A percentile compares a stretch with the other conserved stretches of the same genome.
Conservation (phyloP, 2,329 filamentous ascomycete species). For the Monilinia polystroma region DNA sequence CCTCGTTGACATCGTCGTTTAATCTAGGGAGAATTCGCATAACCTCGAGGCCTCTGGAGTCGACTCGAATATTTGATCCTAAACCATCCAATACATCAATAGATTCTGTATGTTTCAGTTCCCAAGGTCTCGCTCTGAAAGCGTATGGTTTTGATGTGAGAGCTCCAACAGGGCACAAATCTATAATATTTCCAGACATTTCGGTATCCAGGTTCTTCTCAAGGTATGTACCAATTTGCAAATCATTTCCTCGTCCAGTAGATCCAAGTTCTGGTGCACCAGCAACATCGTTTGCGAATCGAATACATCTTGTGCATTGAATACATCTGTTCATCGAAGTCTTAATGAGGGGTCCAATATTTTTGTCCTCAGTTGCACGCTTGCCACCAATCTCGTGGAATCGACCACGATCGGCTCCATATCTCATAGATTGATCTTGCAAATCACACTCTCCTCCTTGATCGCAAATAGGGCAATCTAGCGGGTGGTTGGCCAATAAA, state of each 20-base stretch:
- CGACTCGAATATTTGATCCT: conserved; percentile 91
- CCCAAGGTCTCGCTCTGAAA: conserved; percentile 95
- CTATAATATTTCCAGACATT: conserved; percentile 95
- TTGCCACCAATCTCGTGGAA: conserved; percentile 97
- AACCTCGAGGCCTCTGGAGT: conserved; percentile 90
- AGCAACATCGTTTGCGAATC: conserved; percentile 96
- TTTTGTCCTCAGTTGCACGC: conserved; percentile 98
- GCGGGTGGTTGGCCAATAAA: conserved; percentile 89
- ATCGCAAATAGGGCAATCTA: conserved; percentile 97
- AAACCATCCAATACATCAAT: conserved; percentile 91
- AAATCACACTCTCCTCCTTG: conserved; percentile 99
- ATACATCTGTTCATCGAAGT: conserved; percentile 99
- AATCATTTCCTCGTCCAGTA: conserved; percentile 90
- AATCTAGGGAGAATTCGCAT: conserved; percentile 91
- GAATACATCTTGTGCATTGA: conserved; percentile 96
- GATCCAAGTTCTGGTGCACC: conserved; percentile 95
- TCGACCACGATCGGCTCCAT: conserved; percentile 90
- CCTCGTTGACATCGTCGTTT: conserved; percentile 98
- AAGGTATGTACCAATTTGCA: conserved; percentile 97
- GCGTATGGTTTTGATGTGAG: conserved; percentile 97
- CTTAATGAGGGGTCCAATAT: conserved; percentile 97
- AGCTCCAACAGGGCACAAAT: conserved; percentile 95
- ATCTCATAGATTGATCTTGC: conserved; percentile 99
- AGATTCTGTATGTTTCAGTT: conserved; percentile 92
- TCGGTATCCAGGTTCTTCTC: conserved; percentile 93